Conservation (phyloP, 805 yeast species). For the Jamesozyma gamospora region DNA sequence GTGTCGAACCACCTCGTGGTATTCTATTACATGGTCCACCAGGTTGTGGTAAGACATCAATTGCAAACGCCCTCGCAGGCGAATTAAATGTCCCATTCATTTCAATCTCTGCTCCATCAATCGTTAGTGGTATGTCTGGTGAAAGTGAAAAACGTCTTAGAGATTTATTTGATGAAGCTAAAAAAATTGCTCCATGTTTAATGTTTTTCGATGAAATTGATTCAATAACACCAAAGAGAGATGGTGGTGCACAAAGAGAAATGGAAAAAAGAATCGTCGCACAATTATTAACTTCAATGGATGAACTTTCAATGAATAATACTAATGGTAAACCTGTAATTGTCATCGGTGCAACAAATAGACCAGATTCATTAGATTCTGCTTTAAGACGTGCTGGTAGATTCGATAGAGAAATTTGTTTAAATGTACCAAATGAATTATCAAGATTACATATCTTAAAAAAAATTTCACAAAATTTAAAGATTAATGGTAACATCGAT, state of each 20-base stretch:
- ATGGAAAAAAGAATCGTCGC: conserved; percentile 98
- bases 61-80: conserved; percentile 94
- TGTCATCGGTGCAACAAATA: conserved; percentile 90
- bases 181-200: conserved; percentile 79
- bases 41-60: conserved; percentile 95
- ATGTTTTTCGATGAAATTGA: conserved; percentile 94
- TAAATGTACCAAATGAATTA: conserved; percentile 87
- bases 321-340: conserved; percentile 90
- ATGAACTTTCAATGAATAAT: conserved; percentile 77
- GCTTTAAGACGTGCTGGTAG: conserved; percentile 95
- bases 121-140: conserved; percentile 98
- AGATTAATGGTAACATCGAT: conserved; percentile 62
- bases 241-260: conserved; percentile 88
- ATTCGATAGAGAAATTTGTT: conserved; percentile 87
- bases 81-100: conserved; percentile 89
- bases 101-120: conserved; percentile 86
- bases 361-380: conserved; percentile 92
- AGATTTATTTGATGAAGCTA: conserved; percentile 90
- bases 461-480: conserved; percentile 59
- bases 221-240: conserved; percentile 96
- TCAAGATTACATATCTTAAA: conserved; percentile 67
- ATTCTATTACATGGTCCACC: conserved; percentile 95
- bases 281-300: conserved; percentile 88
- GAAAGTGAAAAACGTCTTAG: conserved; percentile 91
- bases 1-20: conserved; percentile 93